phyloP scores from a whole-genome alignment of 169 alveolate species.

The Cryptosporidium tyzzeri region DNA sequence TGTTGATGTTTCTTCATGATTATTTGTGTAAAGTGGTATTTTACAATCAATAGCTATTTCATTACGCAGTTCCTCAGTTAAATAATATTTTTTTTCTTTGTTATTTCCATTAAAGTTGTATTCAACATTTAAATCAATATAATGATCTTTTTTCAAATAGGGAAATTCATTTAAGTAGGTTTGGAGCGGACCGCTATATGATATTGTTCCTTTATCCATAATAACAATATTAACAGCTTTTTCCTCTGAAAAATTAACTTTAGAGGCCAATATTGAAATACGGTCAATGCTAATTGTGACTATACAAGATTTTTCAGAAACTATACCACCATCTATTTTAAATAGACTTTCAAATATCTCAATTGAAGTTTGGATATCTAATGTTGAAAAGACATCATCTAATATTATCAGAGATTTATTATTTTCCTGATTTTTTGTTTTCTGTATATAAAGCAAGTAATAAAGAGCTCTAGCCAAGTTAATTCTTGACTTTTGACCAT shows the following conservation, averaged over 20 bases:
- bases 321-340: background rate
- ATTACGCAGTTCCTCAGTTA: background rate
- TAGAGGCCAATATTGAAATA: background rate
- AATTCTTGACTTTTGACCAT: constrained; percentile 65
- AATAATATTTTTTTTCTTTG: background rate
- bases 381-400: constrained; percentile 30
- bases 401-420: background rate
- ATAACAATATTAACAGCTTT: background rate
- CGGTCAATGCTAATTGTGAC: background rate
- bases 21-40: background rate
- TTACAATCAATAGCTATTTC: background rate
- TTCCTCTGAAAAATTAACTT: background rate
- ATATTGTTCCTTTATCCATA: constrained; percentile 32
- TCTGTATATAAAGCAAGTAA: background rate
- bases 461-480: constrained; percentile 42
- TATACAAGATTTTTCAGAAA: background rate
- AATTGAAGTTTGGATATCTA: constrained; percentile 5
- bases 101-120: background rate
- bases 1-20: background rate
- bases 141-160: background rate
- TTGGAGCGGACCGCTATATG: background rate
- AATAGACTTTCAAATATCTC: constrained; percentile 60
- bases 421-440: background rate
- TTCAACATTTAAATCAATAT: background rate
- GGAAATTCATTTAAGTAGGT: background rate